phyloP scores from a whole-genome alignment of 1,139 yeast genomes.

The Saccharomycopsis hybrid region DNA sequence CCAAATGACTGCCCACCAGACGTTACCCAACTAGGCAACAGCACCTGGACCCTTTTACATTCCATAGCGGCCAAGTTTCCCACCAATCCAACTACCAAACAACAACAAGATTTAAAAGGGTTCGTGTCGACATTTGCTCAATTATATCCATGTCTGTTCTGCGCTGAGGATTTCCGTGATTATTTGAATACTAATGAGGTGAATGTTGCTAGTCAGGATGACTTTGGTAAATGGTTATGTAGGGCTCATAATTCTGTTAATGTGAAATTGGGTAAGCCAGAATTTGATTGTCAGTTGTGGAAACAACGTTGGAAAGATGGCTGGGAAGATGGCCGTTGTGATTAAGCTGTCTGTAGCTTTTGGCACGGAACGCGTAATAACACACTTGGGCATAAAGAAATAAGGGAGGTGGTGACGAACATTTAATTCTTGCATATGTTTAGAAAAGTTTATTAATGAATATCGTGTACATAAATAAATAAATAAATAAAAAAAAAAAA shows the following conservation, averaged over 20 bases:
- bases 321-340: constrained; percentile 40
- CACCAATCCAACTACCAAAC: constrained; percentile 47
- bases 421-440: too few species aligned
- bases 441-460: too few species aligned
- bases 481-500: too few species aligned
- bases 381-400: background rate
- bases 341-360: background rate
- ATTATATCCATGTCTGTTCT: constrained; percentile 91
- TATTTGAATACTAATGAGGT: constrained; percentile 61
- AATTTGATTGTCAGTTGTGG: constrained; percentile 86
- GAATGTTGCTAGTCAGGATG: constrained; percentile 62
- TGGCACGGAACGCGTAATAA: background rate
- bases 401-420: background rate
- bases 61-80: constrained; percentile 91
- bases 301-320: constrained; percentile 87
- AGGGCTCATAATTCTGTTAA: constrained; percentile 93
- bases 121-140: constrained; percentile 69
- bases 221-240: constrained; percentile 87
- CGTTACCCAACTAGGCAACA: constrained; percentile 68
- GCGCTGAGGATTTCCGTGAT: constrained; percentile 76
- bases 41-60: constrained; percentile 92
- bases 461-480: too few species aligned
- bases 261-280: constrained; percentile 72
- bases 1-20: constrained; percentile 76
- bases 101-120: constrained; percentile 66